Base-by-base conservation (phyloP, 208 protist genomes). In the Trypanosoma congolense region DNA sequence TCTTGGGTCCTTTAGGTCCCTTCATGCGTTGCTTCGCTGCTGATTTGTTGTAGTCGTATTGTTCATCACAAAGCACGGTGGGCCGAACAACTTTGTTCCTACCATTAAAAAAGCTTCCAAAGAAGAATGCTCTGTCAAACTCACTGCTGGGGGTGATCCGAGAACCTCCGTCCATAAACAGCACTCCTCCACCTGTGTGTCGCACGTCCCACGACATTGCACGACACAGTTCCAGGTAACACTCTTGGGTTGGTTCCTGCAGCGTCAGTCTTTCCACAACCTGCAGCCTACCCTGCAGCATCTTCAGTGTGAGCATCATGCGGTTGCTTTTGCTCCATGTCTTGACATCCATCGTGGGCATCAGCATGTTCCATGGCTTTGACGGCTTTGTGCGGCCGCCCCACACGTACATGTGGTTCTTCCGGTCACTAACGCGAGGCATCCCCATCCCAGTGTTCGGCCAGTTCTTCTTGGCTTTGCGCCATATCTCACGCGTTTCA, bases 301-400 rank as follows among this genome's bases (percentile, higher is more conserved):
- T 72, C 65, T 95, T 95, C 4, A 92, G 69, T 16, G 85, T 92
- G 21, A 90, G 60, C 44, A 89, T 68, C 89, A 95, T 95, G 40
- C 89, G 78, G 54, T 90, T 90, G 55, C 80, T 90, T 56, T 73
- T 75, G 49, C 83, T 91, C 86, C 89, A 95, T 66, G 79, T 90
- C 46, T 75, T 80, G 8, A 90, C 75, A 47, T 83, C 72, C 85
- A 92, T 91, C 19, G 75, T 89, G 25, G 89, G 89, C 89, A 95
- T 95, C 21, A 85, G 61, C 77, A 91, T 77, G 63, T 95, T 95
- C 86, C 89, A 95, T 59, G 89, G 89, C 72, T 95, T 95, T 40
- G 73, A 74, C 24, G 89, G 85, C 42, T 70, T 66, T 0, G 78
- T 81, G 52, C 77, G 75, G 18, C 66, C 89, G 38, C 89, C 89